Evolutionary conservation across 2,329 filamentous ascomycete species (phyloP).

Genomic region (Colletotrichum godetiae): DNA sequence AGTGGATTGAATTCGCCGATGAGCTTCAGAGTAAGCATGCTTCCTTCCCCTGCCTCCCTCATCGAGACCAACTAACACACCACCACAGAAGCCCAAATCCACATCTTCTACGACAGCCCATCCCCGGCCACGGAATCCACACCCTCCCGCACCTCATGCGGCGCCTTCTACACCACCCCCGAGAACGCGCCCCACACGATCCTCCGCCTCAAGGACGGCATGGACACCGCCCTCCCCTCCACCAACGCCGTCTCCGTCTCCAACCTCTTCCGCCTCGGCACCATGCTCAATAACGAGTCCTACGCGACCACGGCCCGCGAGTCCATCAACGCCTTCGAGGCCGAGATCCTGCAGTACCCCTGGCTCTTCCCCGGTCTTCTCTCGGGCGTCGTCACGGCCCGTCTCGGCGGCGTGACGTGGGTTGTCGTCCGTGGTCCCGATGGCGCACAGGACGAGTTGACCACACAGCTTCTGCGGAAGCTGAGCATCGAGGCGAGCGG

Average conservation of each 20-base stretch:
- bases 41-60: too few species aligned
- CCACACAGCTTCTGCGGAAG: constrained; percentile 32
- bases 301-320: constrained; percentile 76
- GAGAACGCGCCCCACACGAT: constrained; percentile 75
- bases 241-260: constrained; percentile 88
- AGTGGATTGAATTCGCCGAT: constrained; percentile 84
- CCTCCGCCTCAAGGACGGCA: constrained; percentile 91
- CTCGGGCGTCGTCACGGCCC: constrained; percentile 77
- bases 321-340: constrained; percentile 87
- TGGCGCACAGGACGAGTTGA: constrained; percentile 22
- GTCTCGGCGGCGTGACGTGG: constrained; percentile 71
- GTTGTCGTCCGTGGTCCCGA: constrained; percentile 38
- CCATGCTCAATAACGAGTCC: constrained; percentile 72
- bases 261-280: constrained; percentile 86
- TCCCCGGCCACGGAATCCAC: constrained; percentile 47
- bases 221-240: constrained; percentile 91
- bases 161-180: constrained; percentile 80
- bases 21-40: constrained; percentile 75
- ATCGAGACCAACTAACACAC: constrained; percentile 27
- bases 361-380: constrained; percentile 90
- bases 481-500: constrained; percentile 42
- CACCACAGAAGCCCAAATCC: constrained; percentile 74
- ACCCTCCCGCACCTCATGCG: constrained; percentile 54
- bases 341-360: constrained; percentile 91
- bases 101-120: constrained; percentile 78